Evolutionary conservation across 2,329 filamentous ascomycete genomes (phyloP).

Genomic region (Aureobasidium leucospermi): DNA sequence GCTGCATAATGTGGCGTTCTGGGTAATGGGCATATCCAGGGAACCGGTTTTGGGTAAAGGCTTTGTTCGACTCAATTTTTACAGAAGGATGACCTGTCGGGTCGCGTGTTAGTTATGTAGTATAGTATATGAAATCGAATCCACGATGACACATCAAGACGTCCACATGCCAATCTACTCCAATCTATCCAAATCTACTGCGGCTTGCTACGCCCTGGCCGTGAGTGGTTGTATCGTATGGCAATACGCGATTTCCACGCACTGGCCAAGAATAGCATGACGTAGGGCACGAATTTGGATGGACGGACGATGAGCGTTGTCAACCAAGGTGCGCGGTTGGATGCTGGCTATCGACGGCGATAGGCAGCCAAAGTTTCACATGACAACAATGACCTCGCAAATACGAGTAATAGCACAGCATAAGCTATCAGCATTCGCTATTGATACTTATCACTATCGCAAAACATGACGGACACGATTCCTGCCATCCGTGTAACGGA

Average conservation of each 20-base stretch:
- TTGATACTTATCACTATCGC: not conserved
- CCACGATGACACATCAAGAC: not conserved
- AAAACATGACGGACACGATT: conserved; percentile 30
- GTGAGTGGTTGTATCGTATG: not conserved
- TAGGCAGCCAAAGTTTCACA: not conserved
- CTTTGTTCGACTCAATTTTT: conserved; percentile 3
- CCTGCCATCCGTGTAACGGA: conserved; percentile 40
- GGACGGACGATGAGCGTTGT: not conserved
- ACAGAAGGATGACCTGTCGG: not conserved
- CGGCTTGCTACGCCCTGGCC: not conserved
- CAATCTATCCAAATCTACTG: too few species aligned
- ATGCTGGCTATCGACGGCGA: not conserved
- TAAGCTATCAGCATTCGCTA: conserved; percentile 5
- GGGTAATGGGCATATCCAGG: conserved; percentile 14
- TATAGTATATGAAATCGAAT: not conserved
- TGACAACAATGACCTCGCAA: not conserved
- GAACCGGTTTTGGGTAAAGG: conserved; percentile 5
- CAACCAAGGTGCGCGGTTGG: not conserved
- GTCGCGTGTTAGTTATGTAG: conserved; percentile 7
- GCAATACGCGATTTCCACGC: not conserved
- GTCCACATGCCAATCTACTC: too few species aligned
- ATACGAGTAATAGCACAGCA: not conserved
- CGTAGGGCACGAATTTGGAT: not conserved
- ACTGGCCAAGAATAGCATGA: conserved; percentile 12
- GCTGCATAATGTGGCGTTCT: conserved; percentile 16